Conservation (phyloP, 2,329 filamentous ascomycete species). For the Zasmidium citrigriseum region DNA sequence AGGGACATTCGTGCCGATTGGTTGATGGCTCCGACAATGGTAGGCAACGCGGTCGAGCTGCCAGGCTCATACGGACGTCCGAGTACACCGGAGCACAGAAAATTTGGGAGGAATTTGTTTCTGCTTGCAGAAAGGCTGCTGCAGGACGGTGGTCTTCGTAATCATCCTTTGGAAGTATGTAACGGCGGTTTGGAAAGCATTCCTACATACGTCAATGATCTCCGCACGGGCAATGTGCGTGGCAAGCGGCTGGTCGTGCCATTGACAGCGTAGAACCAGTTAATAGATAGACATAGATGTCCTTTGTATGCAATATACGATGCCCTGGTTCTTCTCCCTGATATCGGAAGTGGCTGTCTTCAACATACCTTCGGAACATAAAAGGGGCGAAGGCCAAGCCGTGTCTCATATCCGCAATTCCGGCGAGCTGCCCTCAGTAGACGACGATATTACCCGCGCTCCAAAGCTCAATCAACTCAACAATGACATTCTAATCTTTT, state of each 20-base stretch:
- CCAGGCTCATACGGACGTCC: constrained; percentile 1
- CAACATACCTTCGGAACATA: too few species aligned
- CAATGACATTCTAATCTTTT: too few species aligned
- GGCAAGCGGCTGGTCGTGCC: background rate
- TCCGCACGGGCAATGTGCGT: background rate
- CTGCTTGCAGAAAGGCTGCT: background rate
- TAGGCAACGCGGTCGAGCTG: constrained; percentile 23
- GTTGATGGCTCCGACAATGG: constrained; percentile 31
- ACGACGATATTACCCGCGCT: too few species aligned
- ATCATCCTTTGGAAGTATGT: background rate
- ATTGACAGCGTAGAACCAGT: background rate
- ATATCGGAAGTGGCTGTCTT: too few species aligned
- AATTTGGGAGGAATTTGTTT: background rate
- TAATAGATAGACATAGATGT: too few species aligned
- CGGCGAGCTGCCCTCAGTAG: too few species aligned
- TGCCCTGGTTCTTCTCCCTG: too few species aligned
- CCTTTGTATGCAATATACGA: too few species aligned
- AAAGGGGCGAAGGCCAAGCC: too few species aligned
- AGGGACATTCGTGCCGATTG: constrained; percentile 30
- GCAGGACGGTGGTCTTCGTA: background rate
- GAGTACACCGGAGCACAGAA: background rate
- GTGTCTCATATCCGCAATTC: too few species aligned
- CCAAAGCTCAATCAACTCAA: too few species aligned
- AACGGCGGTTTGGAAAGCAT: background rate
- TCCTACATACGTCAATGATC: background rate